These are phyloP conservation scores for Fusarium nurragi DNA, from an alignment of 2,329 filamentous ascomycete genomes.

Conservation along the genomic window DNA sequence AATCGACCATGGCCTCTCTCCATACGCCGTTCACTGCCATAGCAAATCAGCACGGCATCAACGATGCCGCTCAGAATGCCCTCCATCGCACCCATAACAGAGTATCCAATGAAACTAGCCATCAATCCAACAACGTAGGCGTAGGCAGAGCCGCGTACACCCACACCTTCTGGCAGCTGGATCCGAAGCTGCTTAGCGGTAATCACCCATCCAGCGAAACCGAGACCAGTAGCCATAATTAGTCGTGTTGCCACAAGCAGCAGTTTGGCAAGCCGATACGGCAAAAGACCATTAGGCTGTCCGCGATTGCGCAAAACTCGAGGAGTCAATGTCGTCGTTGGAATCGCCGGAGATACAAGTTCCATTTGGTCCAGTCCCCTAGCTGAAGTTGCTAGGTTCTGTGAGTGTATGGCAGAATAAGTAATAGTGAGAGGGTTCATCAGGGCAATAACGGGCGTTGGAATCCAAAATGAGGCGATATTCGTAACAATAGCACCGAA, in stretches of 20 bases:
- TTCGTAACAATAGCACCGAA: slow-evolving; percentile 72
- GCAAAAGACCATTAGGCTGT: slow-evolving; percentile 69
- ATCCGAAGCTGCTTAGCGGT: slow-evolving; percentile 83
- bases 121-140: slow-evolving; percentile 94
- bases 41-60: slow-evolving; percentile 90
- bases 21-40: slow-evolving; percentile 85
- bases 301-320: slow-evolving; percentile 58
- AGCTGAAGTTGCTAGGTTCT: slow-evolving; percentile 80
- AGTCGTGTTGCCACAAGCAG: slow-evolving; percentile 90
- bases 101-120: slow-evolving; percentile 94
- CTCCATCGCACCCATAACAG: slow-evolving; percentile 89
- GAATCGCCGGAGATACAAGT: slow-evolving; percentile 77
- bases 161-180: slow-evolving; percentile 60
- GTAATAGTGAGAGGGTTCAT: slow-evolving; percentile 93
- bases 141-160: slow-evolving; percentile 83
- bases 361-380: slow-evolving; percentile 83
- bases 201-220: slow-evolving; percentile 96
- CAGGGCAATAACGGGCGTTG: slow-evolving; percentile 83
- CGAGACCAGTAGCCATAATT: slow-evolving; percentile 88
- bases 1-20: slow-evolving; percentile 76
- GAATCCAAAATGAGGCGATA: slow-evolving; percentile 81
- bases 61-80: slow-evolving; percentile 87
- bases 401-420: slow-evolving; percentile 92
- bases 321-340: slow-evolving; percentile 76
- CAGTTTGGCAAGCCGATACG: slow-evolving; percentile 91